Base-by-base conservation (phyloP, 2,329 filamentous ascomycete species). In the Aureobasidium mangrovei region DNA sequence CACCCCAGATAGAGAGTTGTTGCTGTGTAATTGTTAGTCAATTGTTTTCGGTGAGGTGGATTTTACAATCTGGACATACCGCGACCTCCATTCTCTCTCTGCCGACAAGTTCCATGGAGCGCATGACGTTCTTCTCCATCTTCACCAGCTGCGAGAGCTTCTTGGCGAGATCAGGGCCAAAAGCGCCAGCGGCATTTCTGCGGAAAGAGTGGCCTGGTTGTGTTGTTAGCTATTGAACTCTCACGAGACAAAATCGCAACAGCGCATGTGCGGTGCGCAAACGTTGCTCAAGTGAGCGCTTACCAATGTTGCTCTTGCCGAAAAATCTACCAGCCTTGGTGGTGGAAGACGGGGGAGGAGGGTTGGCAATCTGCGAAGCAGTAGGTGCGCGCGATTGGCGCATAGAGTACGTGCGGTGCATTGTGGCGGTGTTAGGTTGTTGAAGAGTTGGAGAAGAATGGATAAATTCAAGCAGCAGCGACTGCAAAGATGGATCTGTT, bases 51-150 rank as follows among this genome's bases (percentile, higher is more conserved):
- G 31, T 54, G 24, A 58, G 48, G 49, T 28, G 9, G 33, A n/a
- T 40, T 39, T 4, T 12, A 42, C 24, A 24, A 18, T 32, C 4
- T 46, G 40, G 35, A 80, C 88, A 67, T 86, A 95, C 90, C 67
- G 93, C 93, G 62, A 96, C 91, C 66, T 97, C 93, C 90, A 97
- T 97, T 64, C 93, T 85, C 78, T 98, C 93, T 67, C 90, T 85
- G 43, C 90, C 90, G 53, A 97, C 93, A 47, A 89, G 80, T 70
- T 98, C 93, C 79, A 97, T 84, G 70, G 90, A 96, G 72, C 93
- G 89, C 93, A 98, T 98, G 55, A 96, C 88, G 69, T 98, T 97
- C 84, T 98, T 98, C 77, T 98, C 93, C 93, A 98, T 98, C 82
- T 98, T 98, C 60, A 98, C 93, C 52, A 98, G 82, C 76, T 95